A percentile compares a stretch with the other conserved stretches of the same genome.
These are phyloP conservation scores for Pyrenula massariospora DNA, from an alignment of 495 filamentous ascomycete species.

Conservation along the genomic window DNA sequence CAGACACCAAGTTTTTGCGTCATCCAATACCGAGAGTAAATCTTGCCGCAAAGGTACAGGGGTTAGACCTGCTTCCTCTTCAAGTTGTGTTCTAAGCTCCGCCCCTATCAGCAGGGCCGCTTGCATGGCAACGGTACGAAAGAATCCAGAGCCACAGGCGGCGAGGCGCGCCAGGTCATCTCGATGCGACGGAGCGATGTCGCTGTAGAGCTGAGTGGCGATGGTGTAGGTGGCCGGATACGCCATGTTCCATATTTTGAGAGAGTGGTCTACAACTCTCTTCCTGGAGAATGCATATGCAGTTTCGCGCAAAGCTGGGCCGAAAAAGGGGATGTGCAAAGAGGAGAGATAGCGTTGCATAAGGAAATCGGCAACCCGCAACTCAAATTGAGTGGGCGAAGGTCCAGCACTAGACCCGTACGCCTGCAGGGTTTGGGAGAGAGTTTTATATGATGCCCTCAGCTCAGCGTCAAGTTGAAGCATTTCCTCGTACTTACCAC, in stretches of 20 bases:
- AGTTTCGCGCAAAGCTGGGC: conserved; percentile 18
- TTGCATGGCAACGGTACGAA: conserved; percentile 28
- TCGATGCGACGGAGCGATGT: conserved; percentile 7
- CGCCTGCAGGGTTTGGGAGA: too few species aligned
- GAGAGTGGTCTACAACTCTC: conserved; percentile 32
- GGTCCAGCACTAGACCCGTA: too few species aligned
- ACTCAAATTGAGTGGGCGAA: too few species aligned
- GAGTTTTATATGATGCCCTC: too few species aligned
- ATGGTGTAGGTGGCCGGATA: conserved; percentile 21
- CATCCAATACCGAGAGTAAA: conserved; percentile 30
- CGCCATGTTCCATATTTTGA: conserved; percentile 34
- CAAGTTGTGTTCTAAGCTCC: conserved; percentile 35
- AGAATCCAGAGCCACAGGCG: conserved; percentile 32
- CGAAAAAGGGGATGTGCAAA: conserved; percentile 39
- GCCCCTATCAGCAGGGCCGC: conserved; percentile 27
- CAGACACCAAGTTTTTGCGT: conserved; percentile 31
- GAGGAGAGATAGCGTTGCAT: conserved; percentile 31
- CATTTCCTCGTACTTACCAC: too few species aligned
- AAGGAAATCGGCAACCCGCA: conserved; percentile 25
- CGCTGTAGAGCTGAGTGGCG: conserved; percentile 3
- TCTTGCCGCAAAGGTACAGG: conserved; percentile 31
- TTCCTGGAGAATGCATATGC: conserved; percentile 37
- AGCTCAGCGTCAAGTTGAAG: too few species aligned
- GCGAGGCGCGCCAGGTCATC: conserved; percentile 30
- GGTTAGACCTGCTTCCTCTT: conserved; percentile 36